Conservation (phyloP, 2,329 filamentous ascomycete genomes). For the Colletotrichum siamense region DNA sequence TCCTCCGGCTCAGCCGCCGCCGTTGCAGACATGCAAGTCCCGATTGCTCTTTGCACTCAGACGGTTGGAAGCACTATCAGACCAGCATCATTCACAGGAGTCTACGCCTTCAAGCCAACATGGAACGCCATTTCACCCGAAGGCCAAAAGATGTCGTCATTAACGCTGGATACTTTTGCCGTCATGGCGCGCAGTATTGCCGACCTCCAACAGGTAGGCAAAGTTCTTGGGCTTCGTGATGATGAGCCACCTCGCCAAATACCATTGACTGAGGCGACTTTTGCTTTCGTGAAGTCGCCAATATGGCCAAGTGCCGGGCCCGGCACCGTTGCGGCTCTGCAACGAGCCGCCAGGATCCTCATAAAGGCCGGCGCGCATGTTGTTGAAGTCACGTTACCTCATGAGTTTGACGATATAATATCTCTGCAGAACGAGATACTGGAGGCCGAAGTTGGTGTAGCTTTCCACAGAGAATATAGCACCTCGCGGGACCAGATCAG, state of each 20-base stretch:
- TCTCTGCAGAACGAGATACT: background rate
- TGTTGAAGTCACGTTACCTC: constrained; percentile 58
- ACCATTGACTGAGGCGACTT: constrained; percentile 41
- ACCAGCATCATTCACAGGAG: constrained; percentile 53
- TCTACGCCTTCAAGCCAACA: constrained; percentile 68
- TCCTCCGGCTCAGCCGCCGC: constrained; percentile 70
- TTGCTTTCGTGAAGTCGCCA: constrained; percentile 59
- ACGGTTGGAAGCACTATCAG: constrained; percentile 69
- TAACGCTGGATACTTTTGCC: constrained; percentile 66
- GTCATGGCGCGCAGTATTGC: constrained; percentile 61
- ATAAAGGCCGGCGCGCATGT: constrained; percentile 54
- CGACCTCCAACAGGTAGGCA: constrained; percentile 61
- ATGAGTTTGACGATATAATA: constrained; percentile 49
- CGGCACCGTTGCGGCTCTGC: constrained; percentile 47
- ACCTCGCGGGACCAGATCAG: background rate
- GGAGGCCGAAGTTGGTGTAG: background rate
- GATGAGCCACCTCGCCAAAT: constrained; percentile 33
- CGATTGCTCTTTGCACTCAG: constrained; percentile 67
- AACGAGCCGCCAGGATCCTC: constrained; percentile 43
- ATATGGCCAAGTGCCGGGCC: constrained; percentile 53
- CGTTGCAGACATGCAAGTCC: constrained; percentile 67
- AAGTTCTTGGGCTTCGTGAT: constrained; percentile 58
- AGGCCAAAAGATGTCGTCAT: constrained; percentile 62
- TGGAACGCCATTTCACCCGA: constrained; percentile 68
- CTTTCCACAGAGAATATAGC: background rate